Evolutionary conservation across 139 green algal species (phyloP).

Genomic region (Gonium pectorale): DNA sequence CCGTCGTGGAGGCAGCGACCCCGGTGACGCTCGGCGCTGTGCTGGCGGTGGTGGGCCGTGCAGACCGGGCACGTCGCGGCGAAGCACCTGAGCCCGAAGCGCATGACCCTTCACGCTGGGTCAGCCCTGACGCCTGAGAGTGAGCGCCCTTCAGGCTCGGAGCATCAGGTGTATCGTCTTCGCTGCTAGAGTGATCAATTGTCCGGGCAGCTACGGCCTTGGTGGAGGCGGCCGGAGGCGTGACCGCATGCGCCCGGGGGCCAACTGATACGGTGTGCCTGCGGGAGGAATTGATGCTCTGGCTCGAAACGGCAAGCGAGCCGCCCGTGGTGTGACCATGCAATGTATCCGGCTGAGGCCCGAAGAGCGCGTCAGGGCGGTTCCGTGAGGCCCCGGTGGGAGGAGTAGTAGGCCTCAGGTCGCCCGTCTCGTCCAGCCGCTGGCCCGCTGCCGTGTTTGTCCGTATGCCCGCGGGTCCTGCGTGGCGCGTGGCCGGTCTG

Average conservation of each 20-base stretch:
- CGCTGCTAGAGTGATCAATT: background rate
- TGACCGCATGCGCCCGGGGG: background rate
- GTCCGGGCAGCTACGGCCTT: slow-evolving; percentile 5
- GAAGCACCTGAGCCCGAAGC: background rate
- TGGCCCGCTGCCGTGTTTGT: background rate
- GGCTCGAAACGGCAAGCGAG: no score
- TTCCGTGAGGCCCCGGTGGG: background rate
- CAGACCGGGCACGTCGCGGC: background rate
- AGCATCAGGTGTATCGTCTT: background rate
- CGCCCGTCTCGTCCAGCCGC: slow-evolving; percentile 15
- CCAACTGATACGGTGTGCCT: background rate
- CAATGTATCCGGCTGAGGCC: background rate
- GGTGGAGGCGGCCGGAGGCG: background rate
- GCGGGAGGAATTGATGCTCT: background rate
- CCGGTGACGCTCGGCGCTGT: no score
- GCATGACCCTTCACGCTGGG: background rate
- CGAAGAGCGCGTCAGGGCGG: background rate
- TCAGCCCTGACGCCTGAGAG: background rate
- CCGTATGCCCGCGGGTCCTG: background rate
- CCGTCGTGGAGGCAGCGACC: no score
- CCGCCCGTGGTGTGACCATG: background rate
- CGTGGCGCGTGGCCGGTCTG: background rate
- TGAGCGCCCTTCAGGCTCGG: background rate
- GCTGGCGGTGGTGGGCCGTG: background rate
- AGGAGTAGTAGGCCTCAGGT: slow-evolving; percentile 26